Evolutionary conservation across 2,329 filamentous ascomycete genomes (phyloP).

Genomic region (Pestalotiopsis sp.): DNA sequence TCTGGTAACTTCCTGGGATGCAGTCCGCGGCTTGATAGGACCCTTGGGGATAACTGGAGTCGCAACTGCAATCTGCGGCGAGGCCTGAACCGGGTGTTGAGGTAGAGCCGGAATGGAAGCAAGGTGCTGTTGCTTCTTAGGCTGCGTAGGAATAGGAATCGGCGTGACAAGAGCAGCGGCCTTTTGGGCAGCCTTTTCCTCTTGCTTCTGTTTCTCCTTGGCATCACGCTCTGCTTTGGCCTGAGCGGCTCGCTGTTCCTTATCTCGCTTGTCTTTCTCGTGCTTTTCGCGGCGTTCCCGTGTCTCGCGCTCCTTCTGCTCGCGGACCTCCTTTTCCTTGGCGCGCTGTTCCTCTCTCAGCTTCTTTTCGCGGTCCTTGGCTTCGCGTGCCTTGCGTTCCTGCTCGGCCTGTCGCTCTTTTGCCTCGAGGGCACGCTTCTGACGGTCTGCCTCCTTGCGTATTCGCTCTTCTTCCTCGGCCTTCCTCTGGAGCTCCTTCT

Average conservation of each 20-base stretch:
- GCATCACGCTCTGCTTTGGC: conserved; percentile 50
- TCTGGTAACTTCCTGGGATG: conserved; percentile 77
- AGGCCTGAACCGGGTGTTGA: conserved; percentile 66
- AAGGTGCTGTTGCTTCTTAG: conserved; percentile 45
- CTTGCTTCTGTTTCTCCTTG: conserved; percentile 49
- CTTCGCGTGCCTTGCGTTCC: conserved; percentile 81
- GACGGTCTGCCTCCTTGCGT: conserved; percentile 83
- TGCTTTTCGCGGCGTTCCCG: conserved; percentile 60
- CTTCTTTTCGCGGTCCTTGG: conserved; percentile 81
- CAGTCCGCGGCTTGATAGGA: conserved; percentile 74
- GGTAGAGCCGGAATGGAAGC: conserved; percentile 55
- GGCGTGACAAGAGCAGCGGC: conserved; percentile 38
- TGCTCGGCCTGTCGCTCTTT: conserved; percentile 82
- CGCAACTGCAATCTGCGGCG: conserved; percentile 77
- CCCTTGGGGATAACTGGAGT: conserved; percentile 86
- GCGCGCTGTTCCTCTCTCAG: conserved; percentile 81
- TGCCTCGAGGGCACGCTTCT: conserved; percentile 79
- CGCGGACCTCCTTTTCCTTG: conserved; percentile 76
- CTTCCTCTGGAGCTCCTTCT: conserved; percentile 88
- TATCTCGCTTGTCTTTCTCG: conserved; percentile 61
- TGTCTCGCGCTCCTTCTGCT: conserved; percentile 69
- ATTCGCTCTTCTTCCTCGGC: conserved; percentile 86
- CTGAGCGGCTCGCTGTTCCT: conserved; percentile 47
- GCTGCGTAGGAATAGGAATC: conserved; percentile 41
- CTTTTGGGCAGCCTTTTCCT: conserved; percentile 47